Evolutionary conservation across 805 yeast genomes (phyloP).

Genomic region (Myxozyma nipponensis): DNA sequence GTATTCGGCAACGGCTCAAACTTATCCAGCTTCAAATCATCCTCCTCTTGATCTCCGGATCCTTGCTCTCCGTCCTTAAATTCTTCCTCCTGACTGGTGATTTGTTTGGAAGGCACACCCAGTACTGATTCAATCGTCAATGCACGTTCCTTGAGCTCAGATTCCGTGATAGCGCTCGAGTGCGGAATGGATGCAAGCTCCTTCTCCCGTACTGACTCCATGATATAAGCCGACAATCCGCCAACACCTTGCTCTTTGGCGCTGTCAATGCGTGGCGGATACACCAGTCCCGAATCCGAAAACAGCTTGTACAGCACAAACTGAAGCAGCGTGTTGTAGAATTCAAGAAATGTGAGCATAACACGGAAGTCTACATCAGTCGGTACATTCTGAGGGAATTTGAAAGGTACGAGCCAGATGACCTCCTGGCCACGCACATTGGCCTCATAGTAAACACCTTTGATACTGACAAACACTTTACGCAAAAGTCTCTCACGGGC

Average conservation of each 20-base stretch:
- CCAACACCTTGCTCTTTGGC: conserved; percentile 79
- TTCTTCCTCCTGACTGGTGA: conserved; percentile 40
- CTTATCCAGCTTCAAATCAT: conserved; percentile 24
- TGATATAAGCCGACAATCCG: conserved; percentile 77
- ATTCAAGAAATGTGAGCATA: conserved; percentile 94
- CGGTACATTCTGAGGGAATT: conserved; percentile 94
- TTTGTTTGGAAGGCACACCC: conserved; percentile 48
- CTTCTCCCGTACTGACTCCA: conserved; percentile 44
- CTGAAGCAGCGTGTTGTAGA: conserved; percentile 86
- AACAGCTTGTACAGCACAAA: conserved; percentile 83
- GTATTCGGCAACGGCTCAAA: conserved; percentile 30
- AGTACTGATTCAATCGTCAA: conserved; percentile 14
- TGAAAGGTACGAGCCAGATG: conserved; percentile 95
- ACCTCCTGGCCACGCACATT: conserved; percentile 84
- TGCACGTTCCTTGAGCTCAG: conserved; percentile 17
- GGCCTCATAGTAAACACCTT: conserved; percentile 96
- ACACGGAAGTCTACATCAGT: conserved; percentile 91
- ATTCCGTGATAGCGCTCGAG: conserved; percentile 8
- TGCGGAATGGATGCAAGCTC: conserved; percentile 27
- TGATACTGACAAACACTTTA: conserved; percentile 92
- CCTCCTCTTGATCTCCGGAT: conserved; percentile 37
- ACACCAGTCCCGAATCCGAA: conserved; percentile 77
- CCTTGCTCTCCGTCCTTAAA: conserved; percentile 40
- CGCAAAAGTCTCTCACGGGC: conserved; percentile 76
- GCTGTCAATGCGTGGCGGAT: conserved; percentile 82